Evolutionary conservation across 176 grass and related monocot species (phyloP), one percentile per base, ranked within the genome.

Genomic region (Rhynchospora pubera): DNA sequence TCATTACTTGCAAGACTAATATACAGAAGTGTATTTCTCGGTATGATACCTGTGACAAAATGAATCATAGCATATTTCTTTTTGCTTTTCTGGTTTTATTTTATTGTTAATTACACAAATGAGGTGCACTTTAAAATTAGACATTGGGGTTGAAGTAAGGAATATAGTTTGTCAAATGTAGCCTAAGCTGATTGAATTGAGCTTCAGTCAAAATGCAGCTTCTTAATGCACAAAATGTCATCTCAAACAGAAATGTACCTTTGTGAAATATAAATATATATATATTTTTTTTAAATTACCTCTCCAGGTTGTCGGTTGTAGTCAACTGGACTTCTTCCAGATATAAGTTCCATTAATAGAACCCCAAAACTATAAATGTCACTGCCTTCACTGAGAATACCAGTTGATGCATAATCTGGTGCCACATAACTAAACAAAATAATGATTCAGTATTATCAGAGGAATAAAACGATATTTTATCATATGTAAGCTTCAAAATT

Each of bases 361-460:
- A 99, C 93, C 0, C 97, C 97, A 81, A 96, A 99, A 86, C 97
- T 99, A 81, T 99, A 99, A n/a, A 91, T 88, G 71, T 99, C 97
- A 59, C 90, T 93, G 68, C 91, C 88, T 85, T 99, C 97, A 71
- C 93, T 99, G n/a, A 99, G 93, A 87, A 99, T 88, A 32, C 97
- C 97, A 32, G 97, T 99, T 23, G 89, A 93, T 21, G 97, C 97
- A 81, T 99, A 99, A 86, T 99, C 97, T 9, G 97, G 97, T 15
- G 97, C 97, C 14, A 99, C 97, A 71, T 96, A 99, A 9, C 93
- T 95, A 86, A 59, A 63, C 7, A 84, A 66, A 82, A 16, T 46
- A 39, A 79, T 44, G 34, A 51, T 18, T 67, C 19, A 82, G 5
- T 53, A 63, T 0, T 82, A 39, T n/a, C 12, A 52, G 62, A 61